Percentiles rank a stretch among this genome's conserved stretches.
Evolutionary conservation across 2,329 filamentous ascomycete species (phyloP).

Genomic region (Paracoccidioides lutzii): DNA sequence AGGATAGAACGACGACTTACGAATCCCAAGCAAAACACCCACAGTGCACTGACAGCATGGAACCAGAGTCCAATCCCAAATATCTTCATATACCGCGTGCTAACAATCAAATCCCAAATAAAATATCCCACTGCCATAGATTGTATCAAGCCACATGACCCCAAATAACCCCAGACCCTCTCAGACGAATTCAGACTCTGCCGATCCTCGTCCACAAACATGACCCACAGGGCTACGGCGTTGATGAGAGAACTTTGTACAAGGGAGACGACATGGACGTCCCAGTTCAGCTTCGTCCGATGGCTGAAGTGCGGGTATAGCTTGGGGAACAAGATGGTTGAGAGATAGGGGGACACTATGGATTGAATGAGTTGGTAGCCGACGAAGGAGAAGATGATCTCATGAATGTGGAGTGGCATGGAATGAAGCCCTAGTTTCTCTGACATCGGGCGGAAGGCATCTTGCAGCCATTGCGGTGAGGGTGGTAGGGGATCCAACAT

Average conservation of each 20-base stretch:
- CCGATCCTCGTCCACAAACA: slow-evolving; percentile 44
- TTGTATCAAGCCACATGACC: slow-evolving; percentile 45
- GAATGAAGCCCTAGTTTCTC: slow-evolving; percentile 40
- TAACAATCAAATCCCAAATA: slow-evolving; percentile 49
- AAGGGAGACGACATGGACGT: slow-evolving; percentile 52
- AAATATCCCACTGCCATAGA: slow-evolving; percentile 52
- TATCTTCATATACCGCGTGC: slow-evolving; percentile 40
- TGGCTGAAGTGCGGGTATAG: slow-evolving; percentile 41
- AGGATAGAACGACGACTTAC: slow-evolving; percentile 33
- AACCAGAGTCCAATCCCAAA: slow-evolving; percentile 51
- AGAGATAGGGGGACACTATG: slow-evolving; percentile 43
- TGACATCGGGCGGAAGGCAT: slow-evolving; percentile 38
- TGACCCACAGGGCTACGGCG: slow-evolving; percentile 44
- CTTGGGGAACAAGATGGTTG: slow-evolving; percentile 39
- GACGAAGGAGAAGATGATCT: slow-evolving; percentile 43
- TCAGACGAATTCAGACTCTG: slow-evolving; percentile 39
- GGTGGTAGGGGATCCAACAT: slow-evolving; percentile 36
- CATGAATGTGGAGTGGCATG: slow-evolving; percentile 49
- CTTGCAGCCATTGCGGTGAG: slow-evolving; percentile 40
- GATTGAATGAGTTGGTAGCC: slow-evolving; percentile 46
- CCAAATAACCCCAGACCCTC: slow-evolving; percentile 50
- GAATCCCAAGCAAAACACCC: slow-evolving; percentile 51
- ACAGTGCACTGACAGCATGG: slow-evolving; percentile 48
- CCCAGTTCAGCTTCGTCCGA: slow-evolving; percentile 51
- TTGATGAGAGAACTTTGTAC: slow-evolving; percentile 47